A percentile compares a stretch with the other conserved stretches of the same genome.
Evolutionary conservation across 768 basidiomycete species (phyloP).

Genomic region (Symmetrospora coprosmae): DNA sequence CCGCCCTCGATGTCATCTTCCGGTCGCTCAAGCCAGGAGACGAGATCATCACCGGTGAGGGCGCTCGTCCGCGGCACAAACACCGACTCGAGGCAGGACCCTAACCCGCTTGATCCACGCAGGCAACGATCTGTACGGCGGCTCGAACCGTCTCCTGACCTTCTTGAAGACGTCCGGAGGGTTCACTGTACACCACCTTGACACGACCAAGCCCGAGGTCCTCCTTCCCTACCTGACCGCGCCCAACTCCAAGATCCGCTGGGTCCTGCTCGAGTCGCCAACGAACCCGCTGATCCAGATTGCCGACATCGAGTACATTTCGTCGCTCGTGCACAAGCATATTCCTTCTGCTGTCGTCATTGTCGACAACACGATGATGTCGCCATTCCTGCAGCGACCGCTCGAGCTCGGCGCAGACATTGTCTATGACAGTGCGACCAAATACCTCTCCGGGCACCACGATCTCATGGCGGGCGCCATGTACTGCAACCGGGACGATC

Average conservation of each 20-base stretch:
- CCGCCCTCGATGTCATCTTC: constrained; percentile 85
- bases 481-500: constrained; percentile 75
- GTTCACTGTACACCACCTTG: constrained; percentile 79
- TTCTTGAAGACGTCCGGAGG: constrained; percentile 79
- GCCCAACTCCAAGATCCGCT: constrained; percentile 39
- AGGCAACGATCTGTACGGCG: constrained; percentile 84
- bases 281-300: constrained; percentile 96
- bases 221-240: constrained; percentile 50
- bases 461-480: constrained; percentile 98
- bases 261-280: constrained; percentile 94
- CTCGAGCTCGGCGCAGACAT: constrained; percentile 92
- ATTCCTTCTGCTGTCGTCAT: constrained; percentile 69
- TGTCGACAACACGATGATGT: constrained; percentile 99
- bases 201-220: constrained; percentile 62
- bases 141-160: constrained; percentile 82
- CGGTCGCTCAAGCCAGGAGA: constrained; percentile 89
- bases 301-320: constrained; percentile 70
- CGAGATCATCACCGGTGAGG: constrained; percentile 69
- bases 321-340: constrained; percentile 64
- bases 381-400: constrained; percentile 87
- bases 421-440: constrained; percentile 94
- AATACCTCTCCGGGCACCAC: constrained; percentile 94
- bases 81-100: not conserved
- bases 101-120: not conserved
- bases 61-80: not conserved